Evolutionary conservation across 2,329 filamentous ascomycete species (phyloP), one percentile per base, ranked within the genome.

Genomic region (Diaporthe humulicola): DNA sequence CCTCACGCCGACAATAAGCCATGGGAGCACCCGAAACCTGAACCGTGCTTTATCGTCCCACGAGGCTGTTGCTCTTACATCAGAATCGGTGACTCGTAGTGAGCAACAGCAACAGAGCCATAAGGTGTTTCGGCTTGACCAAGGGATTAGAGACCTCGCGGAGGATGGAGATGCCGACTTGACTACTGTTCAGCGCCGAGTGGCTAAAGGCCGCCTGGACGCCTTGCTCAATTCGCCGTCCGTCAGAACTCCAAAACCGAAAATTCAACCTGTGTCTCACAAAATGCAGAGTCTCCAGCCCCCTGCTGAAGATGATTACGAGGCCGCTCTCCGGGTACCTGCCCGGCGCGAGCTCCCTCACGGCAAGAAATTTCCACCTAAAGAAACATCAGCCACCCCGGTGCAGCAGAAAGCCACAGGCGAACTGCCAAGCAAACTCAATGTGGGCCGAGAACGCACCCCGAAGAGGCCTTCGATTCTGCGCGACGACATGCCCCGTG

Each of bases 401-500:
- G 25, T n/a, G n/a, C 70, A 70, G 19, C 28, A 48, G 42, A 70
- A 48, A 10, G 42, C 48, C n/a, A 25, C 36, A 69, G 40, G 17
- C 54, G 33, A 40, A 36, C 10, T 22, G 9, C 58, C 67, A 12
- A 25, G 28, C 19, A 73, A 67, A 17, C 3, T 58, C 3, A 22
- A 33, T n/a, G 15, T 19, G 1, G n/a, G 9, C 22, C 64, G 48
- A 58, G 73, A 66, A 30, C 73, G 69, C 42, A 30, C 40, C 9
- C 69, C 61, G n/a, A 74, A 73, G 57, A 70, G 36, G 19, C 73
- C 75, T 8, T 76, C 75, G 30, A 74, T 76, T 12, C n/a, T 76
- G 25, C 75, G 75, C 15, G 75, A 74, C 3, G 75, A 74, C 33
- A 74, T 74, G 75, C 73, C 73, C 17, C 73, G 50, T 0, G 75